Evolutionary conservation across 345 rosid species (phyloP), one percentile per base, ranked within the genome.

Genomic region (Lepidium didymum): DNA sequence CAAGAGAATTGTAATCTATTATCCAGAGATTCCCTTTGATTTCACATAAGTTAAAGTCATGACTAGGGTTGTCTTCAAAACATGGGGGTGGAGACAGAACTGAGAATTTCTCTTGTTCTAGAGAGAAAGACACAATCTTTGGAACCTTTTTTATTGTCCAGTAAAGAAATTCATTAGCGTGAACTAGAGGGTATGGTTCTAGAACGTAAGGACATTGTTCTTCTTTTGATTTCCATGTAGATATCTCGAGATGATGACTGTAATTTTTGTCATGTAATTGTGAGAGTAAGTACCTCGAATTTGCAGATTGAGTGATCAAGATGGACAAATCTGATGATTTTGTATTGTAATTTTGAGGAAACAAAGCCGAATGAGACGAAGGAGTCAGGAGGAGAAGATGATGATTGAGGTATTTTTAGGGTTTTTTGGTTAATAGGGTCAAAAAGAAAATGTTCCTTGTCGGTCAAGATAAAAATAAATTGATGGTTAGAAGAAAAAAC

Each of bases 41-140:
- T 1, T 60, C 60, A 27, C 75, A 71, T 54, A n/a, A 71, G 69
- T 63, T 55, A 36, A 71, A 54, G 8, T n/a, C 50, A 35, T 71
- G 69, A 13, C 5, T 23, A 15, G 50, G 69, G 21, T 44, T 71
- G 14, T 54, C 63, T 71, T 35, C 42, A 44, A 64, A 64, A 46
- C 77, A 73, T 37, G 60, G 60, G 2, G 77, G 66, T 49, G 59
- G 60, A 64, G 67, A 10, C n/a, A 57, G 31, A 65, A 65, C 45
- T 41, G 55, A 65, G 67, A 57, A 65, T 13, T 33, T 65, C 3
- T 25, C 15, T n/a, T n/a, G n/a, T n/a, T n/a, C n/a, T n/a, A n/a
- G n/a, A n/a, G n/a, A n/a, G n/a, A n/a, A n/a, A n/a, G 72, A 49
- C 12, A 73, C 71, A 19, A 73, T 73, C 65, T 49, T 46, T 36